Evolutionary conservation across 2,329 filamentous ascomycete genomes (phyloP), one percentile per base, ranked within the genome.

Genomic region (Paracorniculantispora psalliotae): DNA sequence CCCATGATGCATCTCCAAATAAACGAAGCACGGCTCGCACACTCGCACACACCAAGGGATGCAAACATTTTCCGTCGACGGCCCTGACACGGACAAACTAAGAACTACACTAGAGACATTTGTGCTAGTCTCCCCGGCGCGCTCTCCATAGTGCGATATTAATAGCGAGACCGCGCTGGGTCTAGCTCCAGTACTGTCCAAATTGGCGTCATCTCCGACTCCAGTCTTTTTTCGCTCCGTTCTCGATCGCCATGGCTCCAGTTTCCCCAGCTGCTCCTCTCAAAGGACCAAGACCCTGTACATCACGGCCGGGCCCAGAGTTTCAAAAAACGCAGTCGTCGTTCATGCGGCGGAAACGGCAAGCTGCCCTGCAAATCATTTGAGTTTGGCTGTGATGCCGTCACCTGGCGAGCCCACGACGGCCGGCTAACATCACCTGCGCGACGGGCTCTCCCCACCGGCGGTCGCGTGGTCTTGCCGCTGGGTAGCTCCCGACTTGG

Each of bases 111-210:
- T 9, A 37, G 17, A 37, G 12, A 37, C 10, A 12, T 37, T 8
- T 9, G 4, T 37, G 10, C 33, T 37, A 37, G 33, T 12, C 5
- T 37, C 10, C 5, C 33, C 17, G 33, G 12, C 33, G 17, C 4
- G 10, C 10, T 3, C 7, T 37, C 33, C 33, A 3, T 12, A 15
- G 33, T 37, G 6, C 10, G 33, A 9, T 37, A 37, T 37, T 37
- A 37, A 37, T 37, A 37, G 33, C 33, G 0, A 80, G 79, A 7
- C 88, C 88, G 17, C 78, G 85, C 12, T n/a, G n/a, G 89, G 84
- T 54, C 93, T 93, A 7, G 89, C 89, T n/a, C n/a, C 90, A 69
- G 90, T 91, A 59, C 89, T 84, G 65, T 93, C 90, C 75, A 91
- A 93, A 61, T 94, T 90, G 0, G 90, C 89, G 61, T 93, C 88